These are phyloP conservation scores for Berkeleyomyces rouxiae DNA, from an alignment of 2,329 filamentous ascomycete species.

Conservation along the genomic window DNA sequence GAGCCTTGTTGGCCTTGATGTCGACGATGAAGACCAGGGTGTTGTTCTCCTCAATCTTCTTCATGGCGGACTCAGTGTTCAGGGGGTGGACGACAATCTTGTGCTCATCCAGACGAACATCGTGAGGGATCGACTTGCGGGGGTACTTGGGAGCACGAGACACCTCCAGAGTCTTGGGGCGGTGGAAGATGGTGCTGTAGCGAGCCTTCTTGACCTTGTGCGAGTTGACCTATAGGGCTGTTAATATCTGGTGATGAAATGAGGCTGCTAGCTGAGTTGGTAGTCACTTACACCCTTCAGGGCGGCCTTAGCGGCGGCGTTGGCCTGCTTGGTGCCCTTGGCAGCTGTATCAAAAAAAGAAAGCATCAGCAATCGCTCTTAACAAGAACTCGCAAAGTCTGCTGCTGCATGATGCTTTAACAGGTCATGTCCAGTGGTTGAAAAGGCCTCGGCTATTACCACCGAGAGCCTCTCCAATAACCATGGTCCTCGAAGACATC, in stretches of 20 bases:
- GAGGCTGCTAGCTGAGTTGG: neutral
- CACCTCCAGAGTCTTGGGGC: constrained; percentile 87
- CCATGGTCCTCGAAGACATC: neutral
- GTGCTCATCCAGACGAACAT: constrained; percentile 86
- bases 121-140: constrained; percentile 82
- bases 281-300: constrained; percentile 72
- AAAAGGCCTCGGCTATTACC: constrained; percentile 11
- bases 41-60: constrained; percentile 99
- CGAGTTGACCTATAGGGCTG: constrained; percentile 28
- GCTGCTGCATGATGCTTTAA: constrained; percentile 48
- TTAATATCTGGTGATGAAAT: neutral
- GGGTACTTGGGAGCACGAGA: constrained; percentile 89
- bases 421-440: constrained; percentile 7
- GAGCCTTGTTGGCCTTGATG: constrained; percentile 96
- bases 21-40: constrained; percentile 96
- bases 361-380: constrained; percentile 58
- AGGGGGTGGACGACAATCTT: constrained; percentile 96
- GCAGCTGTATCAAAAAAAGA: constrained; percentile 31
- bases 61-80: constrained; percentile 99
- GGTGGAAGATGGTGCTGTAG: constrained; percentile 88
- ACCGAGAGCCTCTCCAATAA: constrained; percentile 1
- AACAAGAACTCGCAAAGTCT: constrained; percentile 57
- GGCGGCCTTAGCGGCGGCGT: constrained; percentile 85
- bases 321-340: constrained; percentile 70
- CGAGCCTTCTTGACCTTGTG: constrained; percentile 91